Base-by-base conservation (phyloP, 176 grass and related monocot species). In the Paspalum vaginatum region DNA sequence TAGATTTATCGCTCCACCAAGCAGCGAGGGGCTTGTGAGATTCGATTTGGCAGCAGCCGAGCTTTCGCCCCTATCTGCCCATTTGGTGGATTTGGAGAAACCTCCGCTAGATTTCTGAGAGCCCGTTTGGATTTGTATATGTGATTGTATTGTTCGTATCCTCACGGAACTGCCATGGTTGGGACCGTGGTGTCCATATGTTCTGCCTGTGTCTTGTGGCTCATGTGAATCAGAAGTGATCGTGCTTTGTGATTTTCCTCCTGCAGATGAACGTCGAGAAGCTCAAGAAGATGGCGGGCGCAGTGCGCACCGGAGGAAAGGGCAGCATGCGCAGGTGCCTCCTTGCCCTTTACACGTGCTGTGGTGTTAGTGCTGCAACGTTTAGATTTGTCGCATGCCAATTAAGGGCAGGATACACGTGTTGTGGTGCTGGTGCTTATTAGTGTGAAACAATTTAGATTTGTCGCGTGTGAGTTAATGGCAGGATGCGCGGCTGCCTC, bases 281-380 rank as follows among this genome's bases (percentile, higher is more conserved):
- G 87, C 91, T 93, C n/a, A 84, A 77, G 83, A 93, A 87, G 83
- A 93, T 93, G 91, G 91, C 91, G 5, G 84, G 87, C 41, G 87
- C 91, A 1, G 91, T 93, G 74, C 91, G 91, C 87, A 93, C 91
- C 0, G 91, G 91, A 7, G 91, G 91, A 63, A 93, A 93, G 88
- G 91, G 91, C 40, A 93, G 87, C 83, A 76, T 93, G 70, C 91
- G 91, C 83, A 84, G 91, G 91, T 93, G 10, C 7, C 48, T 25
- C 15, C 41, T 58, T 70, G 3, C 40, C 47, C 3, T 61, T 70
- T 5, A 4, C 61, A 17, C 53, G 61, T 41, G 20, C 37, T 22
- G 8, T 0, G 8, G 46, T 51, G 22, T 27, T 18, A 37, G 22
- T 48, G 15, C 24, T 50, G n/a, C 0, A 11, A n/a, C n/a, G n/a